A percentile compares a stretch with the other conserved stretches of the same genome.
phyloP scores from a whole-genome alignment of 2,329 filamentous ascomycete species.

The Cryoendolithus antarcticus region DNA sequence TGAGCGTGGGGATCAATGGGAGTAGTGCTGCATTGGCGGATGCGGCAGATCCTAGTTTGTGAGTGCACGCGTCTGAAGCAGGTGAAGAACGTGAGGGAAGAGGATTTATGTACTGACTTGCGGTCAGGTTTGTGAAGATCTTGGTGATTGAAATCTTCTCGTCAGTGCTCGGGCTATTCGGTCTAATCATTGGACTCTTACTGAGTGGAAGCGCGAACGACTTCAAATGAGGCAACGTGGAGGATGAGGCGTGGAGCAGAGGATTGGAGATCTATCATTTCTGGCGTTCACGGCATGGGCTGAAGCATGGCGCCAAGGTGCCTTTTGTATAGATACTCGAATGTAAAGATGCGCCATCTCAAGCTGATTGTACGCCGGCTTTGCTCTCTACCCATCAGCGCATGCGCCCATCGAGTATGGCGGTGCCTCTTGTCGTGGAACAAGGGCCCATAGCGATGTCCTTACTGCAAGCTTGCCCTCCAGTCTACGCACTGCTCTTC shows the following conservation, averaged over 20 bases:
- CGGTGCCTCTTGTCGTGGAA: too few species aligned
- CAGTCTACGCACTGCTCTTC: too few species aligned
- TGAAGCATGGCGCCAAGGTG: not conserved
- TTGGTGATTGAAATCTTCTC: conserved; percentile 99
- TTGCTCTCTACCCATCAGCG: too few species aligned
- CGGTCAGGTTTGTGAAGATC: conserved; percentile 86
- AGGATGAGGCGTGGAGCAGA: not conserved
- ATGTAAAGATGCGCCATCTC: too few species aligned
- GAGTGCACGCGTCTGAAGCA: conserved; percentile 36
- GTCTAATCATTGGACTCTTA: conserved; percentile 85
- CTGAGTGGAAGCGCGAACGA: conserved; percentile 72
- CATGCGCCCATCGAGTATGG: too few species aligned
- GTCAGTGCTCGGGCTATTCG: conserved; percentile 90
- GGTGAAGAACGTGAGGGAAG: too few species aligned
- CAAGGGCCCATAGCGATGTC: too few species aligned
- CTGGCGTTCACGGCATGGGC: conserved; percentile 4
- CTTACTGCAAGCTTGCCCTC: too few species aligned
- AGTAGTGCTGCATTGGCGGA: conserved; percentile 93
- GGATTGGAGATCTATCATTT: conserved; percentile 1
- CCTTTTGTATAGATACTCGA: conserved; percentile 6
- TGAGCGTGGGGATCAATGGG: conserved; percentile 95
- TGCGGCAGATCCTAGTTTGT: conserved; percentile 84
- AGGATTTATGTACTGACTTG: too few species aligned
- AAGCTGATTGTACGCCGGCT: too few species aligned
- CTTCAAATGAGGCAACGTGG: conserved; percentile 36